phyloP scores from a whole-genome alignment of 768 basidiomycete species.

The Suillus ampliporus region DNA sequence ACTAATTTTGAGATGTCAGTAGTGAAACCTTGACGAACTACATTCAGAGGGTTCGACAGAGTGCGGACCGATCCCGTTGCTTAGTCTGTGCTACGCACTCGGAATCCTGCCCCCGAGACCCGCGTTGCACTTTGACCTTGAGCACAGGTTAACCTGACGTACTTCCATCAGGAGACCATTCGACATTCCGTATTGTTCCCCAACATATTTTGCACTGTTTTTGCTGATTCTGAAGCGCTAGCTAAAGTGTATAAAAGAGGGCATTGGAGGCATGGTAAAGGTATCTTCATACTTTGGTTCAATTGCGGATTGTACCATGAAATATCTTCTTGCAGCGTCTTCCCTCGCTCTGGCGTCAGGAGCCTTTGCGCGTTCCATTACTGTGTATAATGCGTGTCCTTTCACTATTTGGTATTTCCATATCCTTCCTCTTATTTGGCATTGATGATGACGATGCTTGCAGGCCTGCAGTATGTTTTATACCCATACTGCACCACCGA shows the following conservation, averaged over 20 bases:
- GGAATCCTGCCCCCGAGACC: neutral
- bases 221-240: neutral
- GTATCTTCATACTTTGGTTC: neutral
- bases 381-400: conserved; percentile 64
- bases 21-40: neutral
- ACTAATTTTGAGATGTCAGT: neutral
- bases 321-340: conserved; percentile 25
- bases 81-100: neutral
- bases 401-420: conserved; percentile 67
- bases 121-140: neutral
- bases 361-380: conserved; percentile 57
- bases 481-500: neutral
- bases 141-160: neutral
- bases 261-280: too few relatives aligned
- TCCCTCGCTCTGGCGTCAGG: conserved; percentile 36
- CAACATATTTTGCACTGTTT: neutral
- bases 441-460: conserved; percentile 3
- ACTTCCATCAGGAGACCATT: neutral
- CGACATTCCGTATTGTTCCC: neutral
- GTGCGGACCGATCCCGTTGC: neutral
- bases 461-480: conserved; percentile 52
- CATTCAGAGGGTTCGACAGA: neutral
- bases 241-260: neutral
- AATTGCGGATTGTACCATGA: conserved; percentile 20
- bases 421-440: neutral